Conservation (phyloP, 176 grass and related monocot species). For the Chloris gayana region DNA sequence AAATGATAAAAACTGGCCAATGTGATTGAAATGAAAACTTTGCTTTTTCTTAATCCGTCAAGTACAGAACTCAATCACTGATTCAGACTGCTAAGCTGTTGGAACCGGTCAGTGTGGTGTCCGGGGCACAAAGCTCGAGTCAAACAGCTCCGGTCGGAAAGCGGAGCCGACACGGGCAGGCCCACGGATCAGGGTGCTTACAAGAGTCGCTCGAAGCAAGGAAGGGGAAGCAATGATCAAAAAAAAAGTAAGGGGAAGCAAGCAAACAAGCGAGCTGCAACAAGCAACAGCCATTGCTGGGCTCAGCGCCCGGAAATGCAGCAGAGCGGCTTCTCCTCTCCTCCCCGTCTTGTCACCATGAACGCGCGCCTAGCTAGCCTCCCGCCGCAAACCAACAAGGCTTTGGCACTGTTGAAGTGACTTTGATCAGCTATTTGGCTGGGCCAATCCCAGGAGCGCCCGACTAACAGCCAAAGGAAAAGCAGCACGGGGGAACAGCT, state of each 20-base stretch:
- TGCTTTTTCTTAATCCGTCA: background rate
- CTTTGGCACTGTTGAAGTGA: background rate
- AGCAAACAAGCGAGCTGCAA: background rate
- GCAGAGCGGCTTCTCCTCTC: slow-evolving; percentile 22
- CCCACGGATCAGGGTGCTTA: background rate
- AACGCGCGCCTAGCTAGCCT: slow-evolving; percentile 2
- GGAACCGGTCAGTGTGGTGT: background rate
- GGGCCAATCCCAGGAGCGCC: background rate
- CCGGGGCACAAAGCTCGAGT: background rate
- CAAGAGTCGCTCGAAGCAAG: slow-evolving; percentile 18
- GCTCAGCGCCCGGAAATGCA: background rate
- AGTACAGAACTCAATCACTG: no score
- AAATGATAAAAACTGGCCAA: no score
- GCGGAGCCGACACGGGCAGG: background rate
- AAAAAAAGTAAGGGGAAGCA: background rate
- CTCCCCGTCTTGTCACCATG: slow-evolving; percentile 32
- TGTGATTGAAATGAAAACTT: background rate
- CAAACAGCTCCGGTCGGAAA: slow-evolving; percentile 24
- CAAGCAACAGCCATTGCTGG: background rate
- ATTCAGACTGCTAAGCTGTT: background rate
- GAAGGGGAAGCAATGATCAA: background rate
- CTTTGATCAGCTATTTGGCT: background rate
- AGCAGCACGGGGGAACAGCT: background rate
- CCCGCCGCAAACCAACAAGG: slow-evolving; percentile 15
- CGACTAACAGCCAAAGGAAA: slow-evolving; percentile 1